Evolutionary conservation across 2,329 filamentous ascomycete species (phyloP).

Genomic region (Fusarium cicatricum): DNA sequence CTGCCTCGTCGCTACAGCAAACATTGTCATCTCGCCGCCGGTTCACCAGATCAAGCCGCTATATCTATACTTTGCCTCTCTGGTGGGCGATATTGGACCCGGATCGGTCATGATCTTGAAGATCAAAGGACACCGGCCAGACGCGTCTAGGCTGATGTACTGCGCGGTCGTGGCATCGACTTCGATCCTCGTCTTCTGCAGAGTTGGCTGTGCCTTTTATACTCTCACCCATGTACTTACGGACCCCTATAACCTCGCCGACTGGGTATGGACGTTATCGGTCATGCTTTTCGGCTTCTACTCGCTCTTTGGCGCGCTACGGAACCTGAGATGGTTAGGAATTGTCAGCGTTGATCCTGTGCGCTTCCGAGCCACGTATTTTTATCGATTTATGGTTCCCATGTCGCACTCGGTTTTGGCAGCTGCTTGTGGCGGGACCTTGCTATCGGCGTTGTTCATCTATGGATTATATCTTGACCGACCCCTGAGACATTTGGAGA

Average conservation of each 20-base stretch:
- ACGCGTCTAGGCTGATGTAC: slow-evolving; percentile 28
- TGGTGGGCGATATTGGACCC: slow-evolving; percentile 36
- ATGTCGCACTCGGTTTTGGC: slow-evolving; percentile 31
- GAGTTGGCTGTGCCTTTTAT: slow-evolving; percentile 28
- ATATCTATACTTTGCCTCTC: slow-evolving; percentile 39
- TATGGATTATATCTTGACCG: slow-evolving; percentile 32
- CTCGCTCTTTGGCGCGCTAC: slow-evolving; percentile 16
- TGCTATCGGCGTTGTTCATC: slow-evolving; percentile 27
- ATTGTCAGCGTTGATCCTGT: slow-evolving; percentile 20
- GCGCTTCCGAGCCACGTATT: slow-evolving; percentile 14
- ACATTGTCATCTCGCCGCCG: slow-evolving; percentile 32
- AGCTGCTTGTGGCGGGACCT: slow-evolving; percentile 13
- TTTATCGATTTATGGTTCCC: slow-evolving; percentile 14
- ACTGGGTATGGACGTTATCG: slow-evolving; percentile 36
- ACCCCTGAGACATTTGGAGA: slow-evolving; percentile 7
- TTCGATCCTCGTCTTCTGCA: slow-evolving; percentile 15
- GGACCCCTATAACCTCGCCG: slow-evolving; percentile 27
- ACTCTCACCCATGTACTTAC: slow-evolving; percentile 29
- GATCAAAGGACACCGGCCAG: slow-evolving; percentile 19
- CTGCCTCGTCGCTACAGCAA: slow-evolving; percentile 34
- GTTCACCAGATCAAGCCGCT: slow-evolving; percentile 40
- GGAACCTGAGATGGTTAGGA: slow-evolving; percentile 30
- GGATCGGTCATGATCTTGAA: slow-evolving; percentile 32
- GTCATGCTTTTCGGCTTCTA: slow-evolving; percentile 37
- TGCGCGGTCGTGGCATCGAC: slow-evolving; percentile 23